These are phyloP conservation scores for Vicia sativa DNA, from an alignment of 306 rosid genomes.

Conservation along the genomic window DNA sequence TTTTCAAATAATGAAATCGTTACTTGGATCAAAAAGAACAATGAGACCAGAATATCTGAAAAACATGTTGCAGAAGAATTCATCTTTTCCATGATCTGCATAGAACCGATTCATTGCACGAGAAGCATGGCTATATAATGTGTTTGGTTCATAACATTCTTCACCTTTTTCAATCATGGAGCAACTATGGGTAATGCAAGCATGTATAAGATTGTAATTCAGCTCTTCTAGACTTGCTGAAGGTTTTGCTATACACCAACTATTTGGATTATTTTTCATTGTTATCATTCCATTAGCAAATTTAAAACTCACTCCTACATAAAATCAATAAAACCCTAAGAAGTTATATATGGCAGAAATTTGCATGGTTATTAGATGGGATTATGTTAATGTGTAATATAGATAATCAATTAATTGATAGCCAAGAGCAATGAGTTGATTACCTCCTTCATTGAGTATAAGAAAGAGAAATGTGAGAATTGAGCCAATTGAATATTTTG, in stretches of 20 bases:
- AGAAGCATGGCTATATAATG: background rate
- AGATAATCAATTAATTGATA: background rate
- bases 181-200: background rate
- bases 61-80: background rate
- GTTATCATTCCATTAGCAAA: background rate
- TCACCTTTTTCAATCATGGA: background rate
- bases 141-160: background rate
- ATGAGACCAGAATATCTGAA: background rate
- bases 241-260: slow-evolving; percentile 6
- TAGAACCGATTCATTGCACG: background rate
- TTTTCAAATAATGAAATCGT: background rate
- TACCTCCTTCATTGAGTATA: background rate
- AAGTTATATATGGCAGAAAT: background rate
- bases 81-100: slow-evolving; percentile 6
- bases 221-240: background rate
- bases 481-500: background rate
- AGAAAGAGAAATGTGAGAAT: background rate
- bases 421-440: background rate
- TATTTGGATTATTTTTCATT: background rate
- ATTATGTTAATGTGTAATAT: background rate
- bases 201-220: background rate
- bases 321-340: background rate
- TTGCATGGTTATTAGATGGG: background rate
- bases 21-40: background rate
- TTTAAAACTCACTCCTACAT: background rate